Conservation (phyloP, 768 basidiomycete species). For the Calocera viscosa region DNA sequence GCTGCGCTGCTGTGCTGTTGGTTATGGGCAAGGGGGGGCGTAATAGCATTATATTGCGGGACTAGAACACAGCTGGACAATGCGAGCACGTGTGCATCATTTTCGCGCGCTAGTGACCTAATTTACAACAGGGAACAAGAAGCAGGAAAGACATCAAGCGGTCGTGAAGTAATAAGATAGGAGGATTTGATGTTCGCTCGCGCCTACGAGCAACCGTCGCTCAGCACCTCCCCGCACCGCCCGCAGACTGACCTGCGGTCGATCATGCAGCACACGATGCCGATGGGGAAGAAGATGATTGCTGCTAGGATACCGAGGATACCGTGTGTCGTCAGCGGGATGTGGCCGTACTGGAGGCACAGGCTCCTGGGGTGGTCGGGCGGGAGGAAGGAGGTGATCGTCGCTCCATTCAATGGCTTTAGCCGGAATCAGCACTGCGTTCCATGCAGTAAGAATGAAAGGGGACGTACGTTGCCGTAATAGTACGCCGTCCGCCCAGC, state of each 20-base stretch:
- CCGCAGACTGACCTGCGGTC: conserved; percentile 57
- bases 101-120: no score
- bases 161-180: not conserved
- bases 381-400: conserved; percentile 50
- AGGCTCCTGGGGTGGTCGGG: conserved; percentile 75
- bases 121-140: no score
- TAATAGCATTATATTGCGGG: no score
- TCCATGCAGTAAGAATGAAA: not conserved
- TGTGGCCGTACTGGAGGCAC: conserved; percentile 68
- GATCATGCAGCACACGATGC: conserved; percentile 62
- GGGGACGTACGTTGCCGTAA: conserved; percentile 3
- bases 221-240: conserved; percentile 26
- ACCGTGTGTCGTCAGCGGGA: conserved; percentile 51
- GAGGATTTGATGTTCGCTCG: not conserved
- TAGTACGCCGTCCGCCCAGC: not conserved
- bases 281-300: conserved; percentile 75
- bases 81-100: no score
- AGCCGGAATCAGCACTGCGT: not conserved
- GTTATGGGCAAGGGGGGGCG: no score
- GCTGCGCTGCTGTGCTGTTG: no score
- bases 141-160: no score
- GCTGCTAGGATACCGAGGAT: conserved; percentile 68
- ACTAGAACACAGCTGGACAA: no score
- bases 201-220: not conserved
- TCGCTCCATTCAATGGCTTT: conserved; percentile 47